Evolutionary conservation across 305 asterid species (phyloP), one percentile per base, ranked within the genome.

Genomic region (Nicotiana rustica): DNA sequence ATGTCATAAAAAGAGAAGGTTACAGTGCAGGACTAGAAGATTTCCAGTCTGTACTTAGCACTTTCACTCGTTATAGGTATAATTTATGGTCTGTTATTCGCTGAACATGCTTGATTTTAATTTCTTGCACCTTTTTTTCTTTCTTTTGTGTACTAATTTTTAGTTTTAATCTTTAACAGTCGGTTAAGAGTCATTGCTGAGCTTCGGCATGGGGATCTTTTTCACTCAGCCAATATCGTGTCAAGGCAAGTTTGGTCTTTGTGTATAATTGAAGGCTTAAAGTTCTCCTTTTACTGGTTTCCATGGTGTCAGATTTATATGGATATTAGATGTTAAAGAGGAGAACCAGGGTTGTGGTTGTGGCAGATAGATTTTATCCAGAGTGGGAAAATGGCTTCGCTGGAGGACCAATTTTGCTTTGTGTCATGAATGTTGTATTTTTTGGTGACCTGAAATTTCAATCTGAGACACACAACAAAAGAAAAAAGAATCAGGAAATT

Each of bases 111-210:
- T 60, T 55, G 66, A 75, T 80, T 57, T 83, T 79, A 21, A 82
- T 66, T 59, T 60, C 85, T 78, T 81, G 78, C 69, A 85, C 80
- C 55, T 86, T 75, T 66, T 82, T 52, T 75, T 79, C 35, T 68
- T 18, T 18, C 14, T 57, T 80, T 77, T 81, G 17, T 12, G 35
- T 64, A 61, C 64, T 59, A 64, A 56, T 29, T 82, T 25, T 76
- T 59, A 19, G 52, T 25, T 52, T 82, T 82, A 81, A 82, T 41
- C 82, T 88, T 82, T 60, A 81, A 85, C 91, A 94, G 98, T 90
- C 98, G 93, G 78, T 85, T 94, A 84, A 89, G 97, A 83, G 98
- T 94, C 82, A 91, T 94, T 90, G 94, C 97, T 82, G 98, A 94
- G 85, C 94, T 94, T 85, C 88, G 91, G 87, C 95, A 94, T 85